These are phyloP conservation scores for Candida tallmaniae DNA, from an alignment of 805 yeast genomes.

Conservation along the genomic window DNA sequence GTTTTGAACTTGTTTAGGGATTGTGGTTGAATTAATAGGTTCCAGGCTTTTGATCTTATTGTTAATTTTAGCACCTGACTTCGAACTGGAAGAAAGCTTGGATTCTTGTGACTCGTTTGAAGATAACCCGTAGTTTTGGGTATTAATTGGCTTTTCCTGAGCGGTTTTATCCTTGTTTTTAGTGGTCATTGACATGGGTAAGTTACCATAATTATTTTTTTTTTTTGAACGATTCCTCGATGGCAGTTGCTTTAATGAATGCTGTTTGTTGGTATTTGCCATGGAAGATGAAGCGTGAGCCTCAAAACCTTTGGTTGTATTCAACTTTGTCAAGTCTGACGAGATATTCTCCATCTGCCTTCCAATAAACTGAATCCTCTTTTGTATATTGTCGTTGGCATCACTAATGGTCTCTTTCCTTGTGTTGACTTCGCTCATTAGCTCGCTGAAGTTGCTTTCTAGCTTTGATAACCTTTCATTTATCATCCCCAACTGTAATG, in stretches of 20 bases:
- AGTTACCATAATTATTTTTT: no score
- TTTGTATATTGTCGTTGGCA: slow-evolving; percentile 6
- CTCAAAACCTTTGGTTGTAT: no score
- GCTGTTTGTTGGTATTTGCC: no score
- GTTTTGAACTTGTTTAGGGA: neutral
- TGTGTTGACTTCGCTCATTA: neutral
- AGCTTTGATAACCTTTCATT: slow-evolving; percentile 9
- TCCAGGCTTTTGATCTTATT: no score
- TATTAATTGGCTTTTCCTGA: slow-evolving; percentile 4
- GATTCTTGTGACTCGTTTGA: no score
- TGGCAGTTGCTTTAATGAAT: no score
- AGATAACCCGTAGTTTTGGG: slow-evolving; percentile 1
- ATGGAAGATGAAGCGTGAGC: no score
- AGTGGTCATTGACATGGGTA: no score
- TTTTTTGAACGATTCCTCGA: no score
- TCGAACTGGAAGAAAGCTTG: no score
- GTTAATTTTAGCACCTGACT: no score
- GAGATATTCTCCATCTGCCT: slow-evolving; percentile 13
- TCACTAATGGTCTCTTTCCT: neutral
- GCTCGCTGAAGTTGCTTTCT: slow-evolving; percentile 5
- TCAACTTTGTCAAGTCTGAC: slow-evolving; percentile 13
- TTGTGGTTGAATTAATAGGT: slow-evolving; percentile 1
- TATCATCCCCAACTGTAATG: slow-evolving; percentile 10
- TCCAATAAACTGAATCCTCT: slow-evolving; percentile 11
- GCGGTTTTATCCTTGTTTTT: no score